Evolutionary conservation across 305 asterid species (phyloP).

Genomic region (Fraxinus platypoda): DNA sequence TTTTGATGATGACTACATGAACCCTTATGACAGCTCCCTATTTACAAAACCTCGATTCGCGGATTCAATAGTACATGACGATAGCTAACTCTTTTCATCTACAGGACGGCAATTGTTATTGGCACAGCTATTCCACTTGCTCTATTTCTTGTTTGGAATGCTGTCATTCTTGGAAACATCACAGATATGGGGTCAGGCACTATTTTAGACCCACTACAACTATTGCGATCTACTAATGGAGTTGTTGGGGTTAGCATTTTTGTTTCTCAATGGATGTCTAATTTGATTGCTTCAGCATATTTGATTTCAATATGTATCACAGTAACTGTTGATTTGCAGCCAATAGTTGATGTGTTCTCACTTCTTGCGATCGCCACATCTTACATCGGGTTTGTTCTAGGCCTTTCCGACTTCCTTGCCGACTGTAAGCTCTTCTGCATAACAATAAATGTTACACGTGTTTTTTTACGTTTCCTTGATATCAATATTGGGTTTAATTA

Average conservation of each 20-base stretch:
- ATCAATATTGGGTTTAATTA: conserved; percentile 10
- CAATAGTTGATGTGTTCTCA: conserved; percentile 79
- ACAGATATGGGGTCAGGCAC: conserved; percentile 40
- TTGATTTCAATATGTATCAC: neutral
- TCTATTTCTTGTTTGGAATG: conserved; percentile 87
- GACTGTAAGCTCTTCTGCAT: conserved; percentile 59
- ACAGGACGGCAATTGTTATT: conserved; percentile 76
- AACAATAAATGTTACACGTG: neutral
- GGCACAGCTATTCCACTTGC: conserved; percentile 88
- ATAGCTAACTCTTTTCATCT: conserved; percentile 16
- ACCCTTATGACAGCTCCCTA: neutral
- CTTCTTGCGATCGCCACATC: conserved; percentile 84
- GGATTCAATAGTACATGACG: neutral
- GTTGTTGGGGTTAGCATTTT: conserved; percentile 68
- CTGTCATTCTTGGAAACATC: conserved; percentile 81
- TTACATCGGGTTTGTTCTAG: conserved; percentile 75
- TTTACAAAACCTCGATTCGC: neutral
- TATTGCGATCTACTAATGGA: conserved; percentile 60
- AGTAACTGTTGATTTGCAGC: conserved; percentile 45
- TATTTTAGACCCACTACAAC: conserved; percentile 63
- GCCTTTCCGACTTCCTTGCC: conserved; percentile 79
- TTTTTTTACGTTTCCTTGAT: neutral
- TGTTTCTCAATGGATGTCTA: neutral
- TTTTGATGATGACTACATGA: neutral
- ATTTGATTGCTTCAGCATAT: neutral